A percentile compares a stretch with the other conserved stretches of the same genome.
Evolutionary conservation across 306 rosid genomes (phyloP).

Genomic region (Cicer arietinum): DNA sequence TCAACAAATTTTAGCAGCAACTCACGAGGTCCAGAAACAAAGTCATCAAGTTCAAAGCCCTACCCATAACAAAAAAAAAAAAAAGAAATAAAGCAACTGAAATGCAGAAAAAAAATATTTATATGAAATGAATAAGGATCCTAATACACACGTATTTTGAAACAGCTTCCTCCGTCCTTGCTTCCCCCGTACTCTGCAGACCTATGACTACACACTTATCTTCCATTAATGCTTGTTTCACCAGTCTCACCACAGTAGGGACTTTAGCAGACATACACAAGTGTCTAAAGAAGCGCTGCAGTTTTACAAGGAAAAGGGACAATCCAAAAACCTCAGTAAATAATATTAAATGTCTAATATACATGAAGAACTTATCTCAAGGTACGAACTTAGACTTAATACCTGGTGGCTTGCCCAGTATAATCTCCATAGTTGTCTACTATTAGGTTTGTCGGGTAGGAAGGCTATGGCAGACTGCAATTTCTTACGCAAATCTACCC

Average conservation of each 20-base stretch:
- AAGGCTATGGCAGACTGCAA: slow-evolving; percentile 67
- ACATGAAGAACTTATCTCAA: slow-evolving; percentile 15
- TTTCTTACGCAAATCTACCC: slow-evolving; percentile 85
- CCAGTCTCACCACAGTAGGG: slow-evolving; percentile 87
- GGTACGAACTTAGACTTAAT: slow-evolving; percentile 23
- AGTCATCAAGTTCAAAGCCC: slow-evolving; percentile 98
- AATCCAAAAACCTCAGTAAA: slow-evolving; percentile 13
- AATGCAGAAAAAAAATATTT: slow-evolving; percentile 9
- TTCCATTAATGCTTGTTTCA: slow-evolving; percentile 77
- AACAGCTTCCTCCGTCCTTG: slow-evolving; percentile 97
- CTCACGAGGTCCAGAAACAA: slow-evolving; percentile 98
- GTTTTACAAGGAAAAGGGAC: slow-evolving; percentile 43
- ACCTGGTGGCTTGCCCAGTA: slow-evolving; percentile 99
- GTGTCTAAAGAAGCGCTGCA: slow-evolving; percentile 97
- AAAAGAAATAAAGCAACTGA: slow-evolving; percentile 29
- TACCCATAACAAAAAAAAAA: slow-evolving; percentile 23
- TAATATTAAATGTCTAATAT: slow-evolving; percentile 23
- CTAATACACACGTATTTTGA: slow-evolving; percentile 81
- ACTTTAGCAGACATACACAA: slow-evolving; percentile 99
- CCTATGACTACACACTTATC: slow-evolving; percentile 95
- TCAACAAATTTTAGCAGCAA: slow-evolving; percentile 89
- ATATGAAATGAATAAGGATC: slow-evolving; percentile 42
- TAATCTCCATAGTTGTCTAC: slow-evolving; percentile 86
- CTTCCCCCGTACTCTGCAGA: slow-evolving; percentile 99
- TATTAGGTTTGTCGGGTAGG: slow-evolving; percentile 68